Conservation (phyloP, 2,329 filamentous ascomycete species). For the Mycosphaerella arachidis region DNA sequence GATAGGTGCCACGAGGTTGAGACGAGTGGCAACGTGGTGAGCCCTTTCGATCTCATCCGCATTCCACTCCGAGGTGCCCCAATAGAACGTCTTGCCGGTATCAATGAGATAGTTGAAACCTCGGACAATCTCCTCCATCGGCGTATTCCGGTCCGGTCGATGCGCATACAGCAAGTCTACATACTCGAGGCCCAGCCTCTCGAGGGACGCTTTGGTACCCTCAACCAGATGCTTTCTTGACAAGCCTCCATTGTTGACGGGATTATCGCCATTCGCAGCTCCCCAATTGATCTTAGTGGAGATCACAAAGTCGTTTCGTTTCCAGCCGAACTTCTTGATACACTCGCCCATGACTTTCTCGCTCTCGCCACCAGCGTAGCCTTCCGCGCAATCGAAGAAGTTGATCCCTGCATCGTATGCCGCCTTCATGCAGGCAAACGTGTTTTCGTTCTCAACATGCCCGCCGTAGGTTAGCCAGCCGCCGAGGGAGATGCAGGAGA, state of each 20-base stretch:
- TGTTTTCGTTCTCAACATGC: conserved; percentile 44
- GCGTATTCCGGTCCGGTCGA: not conserved
- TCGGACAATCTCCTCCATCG: not conserved
- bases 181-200: not conserved
- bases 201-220: not conserved
- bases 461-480: conserved; percentile 46
- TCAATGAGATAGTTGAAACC: not conserved
- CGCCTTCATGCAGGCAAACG: conserved; percentile 47
- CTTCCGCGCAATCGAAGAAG: not conserved
- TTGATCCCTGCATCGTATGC: conserved; percentile 30
- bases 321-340: not conserved
- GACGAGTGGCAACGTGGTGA: not conserved
- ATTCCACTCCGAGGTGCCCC: not conserved
- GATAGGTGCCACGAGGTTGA: not conserved
- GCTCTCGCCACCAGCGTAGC: not conserved
- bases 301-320: not conserved
- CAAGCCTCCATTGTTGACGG: not conserved
- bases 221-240: not conserved
- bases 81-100: conserved; percentile 1
- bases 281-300: conserved; percentile 1
- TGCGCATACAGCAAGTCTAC: not conserved
- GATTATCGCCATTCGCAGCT: not conserved
- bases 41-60: not conserved
- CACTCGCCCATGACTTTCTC: not conserved
- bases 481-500: conserved; percentile 48